phyloP scores from a whole-genome alignment of 2,329 filamentous ascomycete genomes.

The Trichophyton mentagrophytes region DNA sequence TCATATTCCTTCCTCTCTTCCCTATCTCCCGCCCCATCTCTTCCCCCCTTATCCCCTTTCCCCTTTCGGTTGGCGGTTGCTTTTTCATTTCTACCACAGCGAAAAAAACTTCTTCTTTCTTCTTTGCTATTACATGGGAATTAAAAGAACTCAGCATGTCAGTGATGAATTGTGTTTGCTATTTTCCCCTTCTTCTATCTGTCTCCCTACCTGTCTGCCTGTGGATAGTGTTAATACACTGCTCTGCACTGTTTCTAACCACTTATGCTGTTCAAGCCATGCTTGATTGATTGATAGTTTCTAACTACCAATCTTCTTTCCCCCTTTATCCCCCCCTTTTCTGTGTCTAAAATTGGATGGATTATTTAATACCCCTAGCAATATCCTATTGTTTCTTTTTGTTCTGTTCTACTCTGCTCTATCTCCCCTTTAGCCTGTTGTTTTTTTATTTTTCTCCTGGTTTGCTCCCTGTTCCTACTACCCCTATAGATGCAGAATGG shows the following conservation, averaged over 20 bases:
- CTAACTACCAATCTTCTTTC: background rate
- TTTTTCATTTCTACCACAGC: background rate
- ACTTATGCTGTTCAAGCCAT: background rate
- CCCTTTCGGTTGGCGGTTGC: background rate
- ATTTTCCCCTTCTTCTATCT: constrained; percentile 11
- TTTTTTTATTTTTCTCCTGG: background rate
- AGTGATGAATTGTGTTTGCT: constrained; percentile 6
- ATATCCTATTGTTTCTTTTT: background rate
- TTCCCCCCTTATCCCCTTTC: background rate
- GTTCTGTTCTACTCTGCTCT: background rate
- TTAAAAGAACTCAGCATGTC: constrained; percentile 2
- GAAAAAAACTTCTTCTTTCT: background rate
- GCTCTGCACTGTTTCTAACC: background rate
- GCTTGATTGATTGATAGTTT: background rate
- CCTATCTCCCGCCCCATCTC: no score
- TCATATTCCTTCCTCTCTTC: no score
- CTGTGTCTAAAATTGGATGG: constrained; percentile 3
- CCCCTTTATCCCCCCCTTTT: background rate
- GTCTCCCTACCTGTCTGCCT: constrained; percentile 5
- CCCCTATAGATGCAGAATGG: background rate
- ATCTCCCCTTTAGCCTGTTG: background rate
- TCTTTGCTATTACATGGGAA: constrained; percentile 5
- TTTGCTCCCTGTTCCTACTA: background rate
- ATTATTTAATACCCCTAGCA: constrained; percentile 2
- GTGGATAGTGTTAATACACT: constrained; percentile 5